These are phyloP conservation scores for Boletus rubropictus DNA, from an alignment of 768 basidiomycete genomes.

Conservation along the genomic window DNA sequence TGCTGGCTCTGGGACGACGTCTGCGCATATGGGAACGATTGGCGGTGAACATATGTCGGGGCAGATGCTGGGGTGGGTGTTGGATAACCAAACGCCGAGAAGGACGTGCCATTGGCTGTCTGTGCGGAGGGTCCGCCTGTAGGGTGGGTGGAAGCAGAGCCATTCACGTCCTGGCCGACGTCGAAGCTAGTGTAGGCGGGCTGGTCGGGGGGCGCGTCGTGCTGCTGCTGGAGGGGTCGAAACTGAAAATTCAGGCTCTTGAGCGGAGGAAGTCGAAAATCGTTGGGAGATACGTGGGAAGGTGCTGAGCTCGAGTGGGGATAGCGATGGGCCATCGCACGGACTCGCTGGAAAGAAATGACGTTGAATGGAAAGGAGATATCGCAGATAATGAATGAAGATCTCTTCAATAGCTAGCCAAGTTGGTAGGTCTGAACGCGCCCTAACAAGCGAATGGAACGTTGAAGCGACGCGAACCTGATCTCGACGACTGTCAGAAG, in stretches of 20 bases:
- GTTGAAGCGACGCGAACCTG: neutral
- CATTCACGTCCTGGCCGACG: constrained; percentile 19
- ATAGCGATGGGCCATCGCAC: constrained; percentile 37
- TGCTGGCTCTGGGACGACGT: constrained; percentile 15
- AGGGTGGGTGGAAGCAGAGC: neutral
- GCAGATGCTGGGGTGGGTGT: constrained; percentile 22
- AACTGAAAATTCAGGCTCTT: constrained; percentile 66
- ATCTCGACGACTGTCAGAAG: neutral
- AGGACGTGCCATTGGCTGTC: constrained; percentile 13
- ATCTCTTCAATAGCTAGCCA: constrained; percentile 8
- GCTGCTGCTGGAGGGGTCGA: constrained; percentile 29
- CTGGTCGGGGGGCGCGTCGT: constrained; percentile 15
- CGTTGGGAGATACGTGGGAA: constrained; percentile 35
- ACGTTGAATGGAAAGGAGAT: constrained; percentile 14
- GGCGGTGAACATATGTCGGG: constrained; percentile 18
- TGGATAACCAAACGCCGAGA: constrained; percentile 18
- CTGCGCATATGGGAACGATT: constrained; percentile 15
- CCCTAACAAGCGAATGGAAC: constrained; percentile 3
- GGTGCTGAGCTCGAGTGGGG: constrained; percentile 28
- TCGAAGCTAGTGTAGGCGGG: constrained; percentile 12
- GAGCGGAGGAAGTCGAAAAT: constrained; percentile 62
- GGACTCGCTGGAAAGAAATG: no score
- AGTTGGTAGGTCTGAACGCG: neutral
- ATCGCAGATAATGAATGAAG: constrained; percentile 19
- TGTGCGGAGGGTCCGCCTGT: neutral